Evolutionary conservation across 257 asterid species (phyloP).

Genomic region (Penstemon eatonii): DNA sequence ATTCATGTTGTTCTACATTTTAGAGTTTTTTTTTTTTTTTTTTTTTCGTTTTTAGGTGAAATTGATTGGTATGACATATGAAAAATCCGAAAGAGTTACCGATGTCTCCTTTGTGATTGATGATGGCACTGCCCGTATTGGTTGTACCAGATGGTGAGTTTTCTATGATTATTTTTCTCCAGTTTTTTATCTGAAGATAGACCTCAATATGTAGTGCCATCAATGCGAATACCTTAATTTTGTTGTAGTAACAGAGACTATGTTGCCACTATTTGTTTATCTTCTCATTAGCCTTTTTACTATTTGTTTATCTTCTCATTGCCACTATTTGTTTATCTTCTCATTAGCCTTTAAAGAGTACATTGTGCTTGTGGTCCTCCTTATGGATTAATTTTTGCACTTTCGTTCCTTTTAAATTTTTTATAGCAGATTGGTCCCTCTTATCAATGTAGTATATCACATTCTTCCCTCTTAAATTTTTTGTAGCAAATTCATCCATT

Average conservation of each 20-base stretch:
- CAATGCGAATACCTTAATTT: background rate
- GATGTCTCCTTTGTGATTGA: slow-evolving; percentile 69
- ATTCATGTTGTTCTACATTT: background rate
- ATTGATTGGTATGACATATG: slow-evolving; percentile 67
- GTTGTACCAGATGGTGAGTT: slow-evolving; percentile 73
- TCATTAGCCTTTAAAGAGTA: too few species aligned
- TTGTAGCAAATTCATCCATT: too few species aligned
- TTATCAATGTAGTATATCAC: too few species aligned
- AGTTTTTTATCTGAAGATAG: background rate
- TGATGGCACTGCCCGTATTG: slow-evolving; percentile 90
- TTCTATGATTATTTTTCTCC: background rate
- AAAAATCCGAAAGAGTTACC: slow-evolving; percentile 57
- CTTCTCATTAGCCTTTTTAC: background rate
- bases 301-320: too few species aligned
- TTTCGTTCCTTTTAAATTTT: too few species aligned
- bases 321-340: too few species aligned
- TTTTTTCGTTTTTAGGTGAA: slow-evolving; percentile 52
- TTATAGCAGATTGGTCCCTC: too few species aligned
- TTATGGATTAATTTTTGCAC: too few species aligned
- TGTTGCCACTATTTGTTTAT: background rate
- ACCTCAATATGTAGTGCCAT: background rate
- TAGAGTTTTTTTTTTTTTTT: background rate
- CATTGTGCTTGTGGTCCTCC: too few species aligned
- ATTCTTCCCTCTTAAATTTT: too few species aligned
- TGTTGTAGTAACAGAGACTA: background rate